Base-by-base conservation (phyloP, 2,329 filamentous ascomycete genomes). In the Grosmannia penicillata region DNA sequence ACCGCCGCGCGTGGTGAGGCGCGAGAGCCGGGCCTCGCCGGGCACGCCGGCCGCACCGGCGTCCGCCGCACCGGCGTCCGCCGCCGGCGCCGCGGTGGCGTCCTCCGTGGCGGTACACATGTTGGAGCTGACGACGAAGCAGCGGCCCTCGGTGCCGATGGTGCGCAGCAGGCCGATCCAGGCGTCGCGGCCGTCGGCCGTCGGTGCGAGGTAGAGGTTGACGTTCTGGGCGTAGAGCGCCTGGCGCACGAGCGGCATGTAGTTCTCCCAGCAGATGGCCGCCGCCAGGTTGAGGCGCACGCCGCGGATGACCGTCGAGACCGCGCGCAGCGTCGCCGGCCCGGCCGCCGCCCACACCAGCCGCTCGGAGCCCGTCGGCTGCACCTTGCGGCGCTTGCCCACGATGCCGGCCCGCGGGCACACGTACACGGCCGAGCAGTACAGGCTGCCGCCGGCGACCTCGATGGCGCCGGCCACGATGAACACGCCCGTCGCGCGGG, bases 201-300 rank as follows among this genome's bases (percentile, higher is more conserved):
- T 95, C 0, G 89, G 89, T 0, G 87, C 86, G 2, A 95, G 72
- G 58, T 89, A 95, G 11, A 95, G 61, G 55, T 93, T 93, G 51
- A 95, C 76, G 53, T 93, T 93, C 57, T 95, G 89, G 3, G 75
- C 70, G 56, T 95, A 96, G 27, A 95, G 66, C 14, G 75, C 70
- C 54, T 93, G 82, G 15, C 89, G 73, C 8, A 95, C 65, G 15
- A 95, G 63, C 0, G 87, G 87, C 86, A 94, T 95, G 61, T 89
- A 93, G 56, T 83, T 94, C 57, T 96, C 87, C 87, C 87, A 95
- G 65, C 87, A 94, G 47, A 96, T 93, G 4, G 86, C 89, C 4
- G 82, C 77, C 0, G 80, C 87, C 43, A 95, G 70, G 40, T 83
- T 89, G 43, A 95, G 60, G 45, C 75, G 76, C 3, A 86, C 72